Conservation (phyloP, 2,329 filamentous ascomycete genomes). For the Exophiala bonariae region DNA sequence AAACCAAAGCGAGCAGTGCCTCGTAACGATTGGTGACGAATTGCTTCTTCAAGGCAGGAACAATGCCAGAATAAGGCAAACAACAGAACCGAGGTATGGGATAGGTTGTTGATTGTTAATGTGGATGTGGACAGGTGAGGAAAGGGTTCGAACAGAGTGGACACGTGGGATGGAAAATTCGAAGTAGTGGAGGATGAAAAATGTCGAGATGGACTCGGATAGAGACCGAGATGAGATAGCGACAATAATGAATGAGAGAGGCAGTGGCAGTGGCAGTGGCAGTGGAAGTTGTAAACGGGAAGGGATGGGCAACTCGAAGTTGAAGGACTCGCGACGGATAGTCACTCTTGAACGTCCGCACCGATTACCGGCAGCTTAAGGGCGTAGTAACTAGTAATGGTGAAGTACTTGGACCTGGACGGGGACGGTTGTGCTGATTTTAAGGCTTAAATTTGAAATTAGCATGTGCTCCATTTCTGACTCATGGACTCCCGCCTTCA, state of each 20-base stretch:
- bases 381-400: too few species aligned
- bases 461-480: slow-evolving; percentile 14
- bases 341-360: too few species aligned
- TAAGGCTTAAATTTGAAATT: neutral
- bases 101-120: slow-evolving; percentile 1
- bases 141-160: neutral
- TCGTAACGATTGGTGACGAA: neutral
- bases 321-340: too few species aligned
- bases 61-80: neutral
- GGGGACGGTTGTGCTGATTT: neutral
- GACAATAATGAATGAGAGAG: too few species aligned
- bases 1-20: too few species aligned
- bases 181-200: slow-evolving; percentile 1
- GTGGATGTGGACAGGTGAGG: neutral
- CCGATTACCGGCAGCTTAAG: too few species aligned
- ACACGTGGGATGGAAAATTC: slow-evolving; percentile 15
- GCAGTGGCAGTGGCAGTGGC: neutral
- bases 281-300: too few species aligned
- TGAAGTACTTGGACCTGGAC: too few species aligned
- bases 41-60: slow-evolving; percentile 3
- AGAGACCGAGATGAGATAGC: neutral
- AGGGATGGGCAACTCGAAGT: too few species aligned
- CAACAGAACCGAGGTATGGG: slow-evolving; percentile 3
- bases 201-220: neutral
- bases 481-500: too few species aligned